These are phyloP conservation scores for Epichloe coenophiala DNA, from an alignment of 2,329 filamentous ascomycete species.

Conservation along the genomic window DNA sequence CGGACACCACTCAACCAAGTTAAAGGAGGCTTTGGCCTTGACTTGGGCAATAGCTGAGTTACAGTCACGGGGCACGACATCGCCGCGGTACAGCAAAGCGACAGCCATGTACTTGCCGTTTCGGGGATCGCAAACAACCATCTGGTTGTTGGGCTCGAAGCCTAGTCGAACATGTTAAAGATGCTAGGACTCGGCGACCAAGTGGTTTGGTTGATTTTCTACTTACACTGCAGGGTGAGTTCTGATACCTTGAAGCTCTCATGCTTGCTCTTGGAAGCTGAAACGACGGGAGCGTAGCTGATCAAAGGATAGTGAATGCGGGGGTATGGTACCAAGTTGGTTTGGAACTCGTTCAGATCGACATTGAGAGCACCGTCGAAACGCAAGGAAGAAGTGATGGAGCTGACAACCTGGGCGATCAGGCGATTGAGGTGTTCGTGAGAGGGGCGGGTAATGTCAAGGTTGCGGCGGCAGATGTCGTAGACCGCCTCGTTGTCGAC, in stretches of 20 bases:
- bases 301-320: conserved; percentile 64
- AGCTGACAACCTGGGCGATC: conserved; percentile 62
- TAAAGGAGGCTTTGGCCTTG: conserved; percentile 60
- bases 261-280: conserved; percentile 63
- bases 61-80: conserved; percentile 58
- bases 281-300: conserved; percentile 59
- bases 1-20: conserved; percentile 63
- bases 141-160: conserved; percentile 68
- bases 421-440: conserved; percentile 61
- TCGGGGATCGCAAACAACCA: conserved; percentile 62
- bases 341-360: conserved; percentile 67
- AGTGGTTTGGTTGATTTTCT: background rate
- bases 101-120: conserved; percentile 70
- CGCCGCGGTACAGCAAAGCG: conserved; percentile 57
- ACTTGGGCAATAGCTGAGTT: conserved; percentile 51
- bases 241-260: conserved; percentile 82
- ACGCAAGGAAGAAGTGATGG: conserved; percentile 58
- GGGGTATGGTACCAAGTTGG: conserved; percentile 60
- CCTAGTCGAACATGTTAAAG: conserved; percentile 29
- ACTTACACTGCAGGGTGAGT: conserved; percentile 58
- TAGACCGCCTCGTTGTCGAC: conserved; percentile 66
- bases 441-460: conserved; percentile 55
- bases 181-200: background rate
- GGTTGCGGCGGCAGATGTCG: conserved; percentile 60
- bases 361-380: conserved; percentile 63